Evolutionary conservation across 257 asterid genomes (phyloP).

Genomic region (Gentiana dahurica): DNA sequence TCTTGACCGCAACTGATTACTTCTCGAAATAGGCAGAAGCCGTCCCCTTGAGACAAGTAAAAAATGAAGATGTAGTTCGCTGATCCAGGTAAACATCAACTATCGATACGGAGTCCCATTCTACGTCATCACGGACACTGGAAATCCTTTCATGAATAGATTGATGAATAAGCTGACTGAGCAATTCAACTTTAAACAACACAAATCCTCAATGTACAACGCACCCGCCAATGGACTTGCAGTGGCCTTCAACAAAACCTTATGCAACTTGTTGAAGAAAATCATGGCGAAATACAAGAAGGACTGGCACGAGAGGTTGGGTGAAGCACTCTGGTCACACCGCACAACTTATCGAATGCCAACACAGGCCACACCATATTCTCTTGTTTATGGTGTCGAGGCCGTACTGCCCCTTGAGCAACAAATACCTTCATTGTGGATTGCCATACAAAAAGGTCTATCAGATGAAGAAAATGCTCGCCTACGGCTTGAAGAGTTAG

Average conservation of each 20-base stretch:
- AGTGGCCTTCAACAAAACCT: too few relatives aligned
- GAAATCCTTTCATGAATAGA: not conserved
- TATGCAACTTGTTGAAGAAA: too few relatives aligned
- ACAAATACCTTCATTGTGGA: not conserved
- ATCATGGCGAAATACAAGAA: too few relatives aligned
- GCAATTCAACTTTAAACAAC: too few relatives aligned
- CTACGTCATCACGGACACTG: not conserved
- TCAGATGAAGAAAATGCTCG: not conserved
- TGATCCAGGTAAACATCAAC: not conserved
- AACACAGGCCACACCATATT: not conserved
- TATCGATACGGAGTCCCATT: not conserved
- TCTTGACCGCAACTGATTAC: not conserved
- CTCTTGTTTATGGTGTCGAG: not conserved
- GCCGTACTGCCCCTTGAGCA: not conserved
- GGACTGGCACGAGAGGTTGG: too few relatives aligned
- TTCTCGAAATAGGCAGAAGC: slow-evolving; percentile 1
- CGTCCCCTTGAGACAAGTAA: not conserved
- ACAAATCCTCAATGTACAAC: too few relatives aligned
- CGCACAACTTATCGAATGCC: too few relatives aligned
- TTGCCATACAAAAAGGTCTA: not conserved
- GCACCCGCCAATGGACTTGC: too few relatives aligned
- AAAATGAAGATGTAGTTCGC: not conserved
- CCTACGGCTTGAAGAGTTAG: not conserved
- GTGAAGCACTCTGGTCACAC: not conserved
- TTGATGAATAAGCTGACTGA: not conserved